These are phyloP conservation scores for Fagus sylvatica DNA, from an alignment of 306 rosid species.

Conservation along the genomic window DNA sequence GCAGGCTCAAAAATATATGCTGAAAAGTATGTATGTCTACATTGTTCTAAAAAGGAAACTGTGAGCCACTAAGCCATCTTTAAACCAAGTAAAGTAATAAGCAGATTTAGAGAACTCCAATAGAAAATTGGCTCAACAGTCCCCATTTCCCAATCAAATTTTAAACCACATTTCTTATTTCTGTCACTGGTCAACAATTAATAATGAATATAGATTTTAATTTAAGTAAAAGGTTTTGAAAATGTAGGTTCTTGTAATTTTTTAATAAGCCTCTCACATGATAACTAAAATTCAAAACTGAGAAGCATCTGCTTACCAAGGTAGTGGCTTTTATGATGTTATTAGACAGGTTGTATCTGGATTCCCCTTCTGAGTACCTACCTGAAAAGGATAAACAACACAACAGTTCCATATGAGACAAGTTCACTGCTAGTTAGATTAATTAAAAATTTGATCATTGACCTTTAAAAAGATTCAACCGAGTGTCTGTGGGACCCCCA, in stretches of 20 bases:
- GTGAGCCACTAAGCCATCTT: neutral
- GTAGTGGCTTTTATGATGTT: slow-evolving; percentile 53
- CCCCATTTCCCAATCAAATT: neutral
- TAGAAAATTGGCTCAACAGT: neutral
- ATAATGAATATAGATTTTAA: neutral
- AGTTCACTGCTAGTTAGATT: neutral
- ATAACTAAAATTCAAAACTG: slow-evolving; percentile 3
- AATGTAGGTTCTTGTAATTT: neutral
- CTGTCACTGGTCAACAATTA: neutral
- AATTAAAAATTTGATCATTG: slow-evolving; percentile 4
- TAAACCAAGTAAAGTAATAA: neutral
- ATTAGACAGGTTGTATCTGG: slow-evolving; percentile 70
- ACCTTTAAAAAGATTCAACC: slow-evolving; percentile 85
- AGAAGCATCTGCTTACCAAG: slow-evolving; percentile 42
- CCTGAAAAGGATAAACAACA: slow-evolving; percentile 46
- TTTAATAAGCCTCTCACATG: neutral
- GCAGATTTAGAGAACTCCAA: neutral
- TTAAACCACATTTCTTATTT: neutral
- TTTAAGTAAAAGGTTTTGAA: neutral
- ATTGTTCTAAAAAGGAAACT: neutral
- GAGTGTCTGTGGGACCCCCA: slow-evolving; percentile 66
- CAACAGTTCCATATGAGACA: slow-evolving; percentile 12
- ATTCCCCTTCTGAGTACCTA: slow-evolving; percentile 83
- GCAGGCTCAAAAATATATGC: neutral
- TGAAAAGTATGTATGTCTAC: neutral